Percentiles rank a stretch among this genome's conserved stretches.
phyloP scores from a whole-genome alignment of 371 early-diverging fungal genomes.

The Mortierella sp. region DNA sequence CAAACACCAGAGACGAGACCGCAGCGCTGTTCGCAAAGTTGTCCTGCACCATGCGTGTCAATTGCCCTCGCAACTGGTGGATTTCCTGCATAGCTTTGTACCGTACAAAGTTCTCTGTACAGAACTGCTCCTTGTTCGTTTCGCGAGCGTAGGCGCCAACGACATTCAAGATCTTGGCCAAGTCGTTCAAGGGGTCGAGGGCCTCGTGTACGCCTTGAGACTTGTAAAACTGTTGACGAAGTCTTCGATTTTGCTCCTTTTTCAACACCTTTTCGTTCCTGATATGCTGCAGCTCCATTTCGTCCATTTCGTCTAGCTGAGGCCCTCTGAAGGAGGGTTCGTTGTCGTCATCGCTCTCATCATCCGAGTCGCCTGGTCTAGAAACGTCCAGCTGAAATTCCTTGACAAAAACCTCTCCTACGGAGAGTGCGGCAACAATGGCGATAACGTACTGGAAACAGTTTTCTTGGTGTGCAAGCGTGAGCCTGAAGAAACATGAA shows the following conservation, averaged over 20 bases:
- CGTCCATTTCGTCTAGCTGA: slow-evolving; percentile 43
- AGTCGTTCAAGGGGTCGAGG: slow-evolving; percentile 82
- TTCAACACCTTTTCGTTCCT: slow-evolving; percentile 58
- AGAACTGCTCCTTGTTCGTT: slow-evolving; percentile 78
- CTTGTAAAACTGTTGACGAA: slow-evolving; percentile 64
- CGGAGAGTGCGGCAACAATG: slow-evolving; percentile 90
- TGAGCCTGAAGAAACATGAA: slow-evolving; percentile 62
- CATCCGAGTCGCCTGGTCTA: slow-evolving; percentile 57
- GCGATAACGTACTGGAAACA: slow-evolving; percentile 90
- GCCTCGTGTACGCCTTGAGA: slow-evolving; percentile 70
- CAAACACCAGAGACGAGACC: slow-evolving; percentile 38
- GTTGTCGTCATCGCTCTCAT: slow-evolving; percentile 56
- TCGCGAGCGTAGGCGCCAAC: slow-evolving; percentile 92
- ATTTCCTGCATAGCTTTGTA: slow-evolving; percentile 95
- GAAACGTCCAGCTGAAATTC: slow-evolving; percentile 68
- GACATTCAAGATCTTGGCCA: slow-evolving; percentile 81
- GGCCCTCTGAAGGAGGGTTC: slow-evolving; percentile 10
- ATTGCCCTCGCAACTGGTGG: slow-evolving; percentile 85
- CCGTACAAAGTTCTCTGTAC: slow-evolving; percentile 83
- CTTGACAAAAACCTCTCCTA: slow-evolving; percentile 91
- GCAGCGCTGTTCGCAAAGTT: slow-evolving; percentile 64
- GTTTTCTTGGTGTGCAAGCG: slow-evolving; percentile 84
- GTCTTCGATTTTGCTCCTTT: slow-evolving; percentile 60
- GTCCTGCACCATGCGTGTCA: slow-evolving; percentile 80
- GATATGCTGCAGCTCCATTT: slow-evolving; percentile 56